Evolutionary conservation across 805 yeast species (phyloP).

Genomic region (Pichia membranifaciens): DNA sequence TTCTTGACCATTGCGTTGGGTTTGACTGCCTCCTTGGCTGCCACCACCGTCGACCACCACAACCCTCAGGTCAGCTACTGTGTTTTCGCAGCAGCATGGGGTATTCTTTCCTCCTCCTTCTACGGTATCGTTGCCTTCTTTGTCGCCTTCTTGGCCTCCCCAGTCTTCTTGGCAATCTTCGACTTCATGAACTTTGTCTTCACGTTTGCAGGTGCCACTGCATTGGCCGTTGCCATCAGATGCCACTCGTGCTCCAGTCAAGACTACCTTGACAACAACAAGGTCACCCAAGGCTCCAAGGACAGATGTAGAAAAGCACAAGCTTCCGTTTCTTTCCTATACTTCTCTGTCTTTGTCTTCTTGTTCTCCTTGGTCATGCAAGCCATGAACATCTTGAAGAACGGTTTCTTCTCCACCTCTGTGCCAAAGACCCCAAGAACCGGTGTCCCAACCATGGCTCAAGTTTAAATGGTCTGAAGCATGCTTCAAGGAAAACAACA

Average conservation of each 20-base stretch:
- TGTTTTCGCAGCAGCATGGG: constrained; percentile 85
- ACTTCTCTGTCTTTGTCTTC: constrained; percentile 75
- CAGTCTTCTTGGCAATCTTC: constrained; percentile 62
- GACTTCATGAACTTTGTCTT: constrained; percentile 89
- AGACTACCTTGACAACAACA: constrained; percentile 57
- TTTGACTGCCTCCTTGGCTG: constrained; percentile 81
- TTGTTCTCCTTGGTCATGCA: constrained; percentile 56
- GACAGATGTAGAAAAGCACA: constrained; percentile 96
- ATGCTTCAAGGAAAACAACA: not conserved
- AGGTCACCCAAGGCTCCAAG: constrained; percentile 64
- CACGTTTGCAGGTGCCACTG: constrained; percentile 92
- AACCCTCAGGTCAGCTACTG: constrained; percentile 84
- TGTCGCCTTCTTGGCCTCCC: constrained; percentile 79
- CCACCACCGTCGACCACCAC: constrained; percentile 44
- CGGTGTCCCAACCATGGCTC: constrained; percentile 87
- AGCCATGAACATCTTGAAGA: constrained; percentile 42
- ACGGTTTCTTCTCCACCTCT: constrained; percentile 54
- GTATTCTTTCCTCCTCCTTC: constrained; percentile 69
- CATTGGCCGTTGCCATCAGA: constrained; percentile 85
- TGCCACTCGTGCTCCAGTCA: constrained; percentile 78
- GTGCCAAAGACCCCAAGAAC: constrained; percentile 55
- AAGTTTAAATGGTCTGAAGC: constrained; percentile 47
- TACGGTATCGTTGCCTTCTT: constrained; percentile 78
- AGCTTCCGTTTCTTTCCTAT: constrained; percentile 75
- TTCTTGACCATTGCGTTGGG: constrained; percentile 79